A percentile compares a stretch with the other conserved stretches of the same genome.
These are phyloP conservation scores for Xylariales sp. DNA, from an alignment of 2,329 filamentous ascomycete species.

Conservation along the genomic window DNA sequence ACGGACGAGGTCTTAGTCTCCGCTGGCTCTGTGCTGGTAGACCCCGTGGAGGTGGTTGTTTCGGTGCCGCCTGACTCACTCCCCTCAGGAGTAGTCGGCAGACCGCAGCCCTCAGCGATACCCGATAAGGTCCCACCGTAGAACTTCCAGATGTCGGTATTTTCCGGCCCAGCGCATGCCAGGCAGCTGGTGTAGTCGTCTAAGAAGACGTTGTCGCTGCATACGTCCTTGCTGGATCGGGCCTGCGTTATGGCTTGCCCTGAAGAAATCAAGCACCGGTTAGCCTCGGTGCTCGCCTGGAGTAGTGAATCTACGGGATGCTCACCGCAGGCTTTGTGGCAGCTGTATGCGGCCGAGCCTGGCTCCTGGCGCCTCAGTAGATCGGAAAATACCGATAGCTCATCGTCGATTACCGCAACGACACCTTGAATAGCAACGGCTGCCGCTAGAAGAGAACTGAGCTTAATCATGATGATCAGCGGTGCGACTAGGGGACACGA, in stretches of 20 bases:
- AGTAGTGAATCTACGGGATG: background rate
- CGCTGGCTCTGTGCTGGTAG: constrained; percentile 9
- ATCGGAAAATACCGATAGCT: background rate
- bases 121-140: constrained; percentile 22
- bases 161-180: constrained; percentile 27
- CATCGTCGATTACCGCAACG: constrained; percentile 1
- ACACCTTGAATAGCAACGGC: background rate
- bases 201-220: constrained; percentile 20
- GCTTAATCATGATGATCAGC: background rate
- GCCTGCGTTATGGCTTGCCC: constrained; percentile 20
- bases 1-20: background rate
- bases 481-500: background rate
- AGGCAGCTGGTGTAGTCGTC: constrained; percentile 21
- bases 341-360: constrained; percentile 17
- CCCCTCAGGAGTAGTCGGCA: constrained; percentile 20
- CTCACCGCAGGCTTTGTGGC: constrained; percentile 26
- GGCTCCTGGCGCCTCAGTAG: constrained; percentile 19
- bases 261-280: background rate
- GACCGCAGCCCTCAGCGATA: constrained; percentile 15
- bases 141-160: constrained; percentile 25
- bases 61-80: background rate
- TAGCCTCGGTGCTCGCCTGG: background rate
- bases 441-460: background rate
- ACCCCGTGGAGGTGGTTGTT: background rate
- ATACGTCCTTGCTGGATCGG: constrained; percentile 20